Evolutionary conservation across 352 stramenopile species (phyloP), one percentile per base, ranked within the genome.

Genomic region (Phytopythium vexans): DNA sequence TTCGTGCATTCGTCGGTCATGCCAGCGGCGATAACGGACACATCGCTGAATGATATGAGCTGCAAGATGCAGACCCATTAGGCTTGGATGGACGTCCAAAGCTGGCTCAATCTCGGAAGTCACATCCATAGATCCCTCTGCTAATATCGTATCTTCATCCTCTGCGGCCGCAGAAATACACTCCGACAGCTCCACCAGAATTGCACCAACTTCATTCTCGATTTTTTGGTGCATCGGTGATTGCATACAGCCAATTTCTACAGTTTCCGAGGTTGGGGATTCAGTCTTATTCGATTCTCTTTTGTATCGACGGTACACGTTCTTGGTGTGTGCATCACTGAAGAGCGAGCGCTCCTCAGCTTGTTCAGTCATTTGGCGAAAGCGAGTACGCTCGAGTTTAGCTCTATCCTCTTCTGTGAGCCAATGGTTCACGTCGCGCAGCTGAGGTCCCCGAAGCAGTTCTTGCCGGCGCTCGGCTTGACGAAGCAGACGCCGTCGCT

Each of bases 1-100:
- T 27, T 27, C 21, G 21, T 27, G 48, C 39, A 60, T 60, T 49
- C 52, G 41, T 21, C 48, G 39, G 3, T 49, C 41, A 42, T 56
- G 68, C 1, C 49, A 50, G 27, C 8, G 46, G 2, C 34, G n/a
- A 2, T 10, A 8, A 64, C 39, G 14, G 62, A 61, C 9, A 53
- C 47, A 10, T 4, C 53, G 56, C 32, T 86, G 64, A 41, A 85
- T 80, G 53, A 82, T 68, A 7, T 44, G 38, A 8, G 68, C 66
- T 42, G 70, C 68, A 12, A 64, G 36, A 12, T 70, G 58, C 40
- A 74, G 40, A 11, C 52, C 55, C 9, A 74, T 12, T 8, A 47
- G 38, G n/a, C 54, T 58, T 7, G 48, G 49, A 35, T 66, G 54
- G 2, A 47, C 32, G 14, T 41, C 35, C 8, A 21, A 36, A 16